Conservation (phyloP, 2,329 filamentous ascomycete species). For the Salinomyces thailandicus region DNA sequence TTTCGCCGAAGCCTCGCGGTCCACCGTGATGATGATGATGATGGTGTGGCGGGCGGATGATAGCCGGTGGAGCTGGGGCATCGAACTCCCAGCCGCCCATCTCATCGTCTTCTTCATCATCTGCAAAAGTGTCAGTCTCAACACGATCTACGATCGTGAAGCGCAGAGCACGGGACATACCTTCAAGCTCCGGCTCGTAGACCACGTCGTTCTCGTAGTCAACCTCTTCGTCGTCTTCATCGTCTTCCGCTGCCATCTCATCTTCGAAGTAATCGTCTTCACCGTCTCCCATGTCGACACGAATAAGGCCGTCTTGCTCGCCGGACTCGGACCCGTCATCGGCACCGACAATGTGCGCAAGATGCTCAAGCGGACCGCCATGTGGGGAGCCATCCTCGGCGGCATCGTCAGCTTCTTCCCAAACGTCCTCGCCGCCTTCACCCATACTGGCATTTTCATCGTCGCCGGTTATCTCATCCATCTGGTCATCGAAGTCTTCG, state of each 20-base stretch:
- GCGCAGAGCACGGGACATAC: conserved; percentile 6
- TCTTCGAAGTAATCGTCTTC: conserved; percentile 45
- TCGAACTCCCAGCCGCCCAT: conserved; percentile 18
- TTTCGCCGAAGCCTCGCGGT: conserved; percentile 15
- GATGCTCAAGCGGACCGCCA: conserved; percentile 24
- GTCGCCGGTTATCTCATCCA: conserved; percentile 39
- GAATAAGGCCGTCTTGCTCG: conserved; percentile 22
- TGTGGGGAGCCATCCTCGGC: conserved; percentile 21
- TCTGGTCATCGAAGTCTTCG: conserved; percentile 51
- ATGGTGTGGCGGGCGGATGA: conserved; percentile 11
- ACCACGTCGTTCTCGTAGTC: conserved; percentile 58
- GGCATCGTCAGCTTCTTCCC: conserved; percentile 33
- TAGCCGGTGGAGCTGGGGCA: conserved; percentile 11
- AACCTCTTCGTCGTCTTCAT: conserved; percentile 50
- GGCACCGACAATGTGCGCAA: conserved; percentile 30
- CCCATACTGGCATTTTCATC: conserved; percentile 37
- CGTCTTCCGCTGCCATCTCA: conserved; percentile 49
- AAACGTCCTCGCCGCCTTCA: conserved; percentile 37
- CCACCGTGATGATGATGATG: conserved; percentile 18
- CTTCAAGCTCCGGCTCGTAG: conserved; percentile 41
- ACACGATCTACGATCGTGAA: background rate
- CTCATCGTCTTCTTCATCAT: conserved; percentile 24
- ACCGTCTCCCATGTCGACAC: conserved; percentile 35
- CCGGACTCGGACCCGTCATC: conserved; percentile 29
- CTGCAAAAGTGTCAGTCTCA: conserved; percentile 5